Evolutionary conservation across 768 basidiomycete genomes (phyloP).

Genomic region (Baorangia bicolor): DNA sequence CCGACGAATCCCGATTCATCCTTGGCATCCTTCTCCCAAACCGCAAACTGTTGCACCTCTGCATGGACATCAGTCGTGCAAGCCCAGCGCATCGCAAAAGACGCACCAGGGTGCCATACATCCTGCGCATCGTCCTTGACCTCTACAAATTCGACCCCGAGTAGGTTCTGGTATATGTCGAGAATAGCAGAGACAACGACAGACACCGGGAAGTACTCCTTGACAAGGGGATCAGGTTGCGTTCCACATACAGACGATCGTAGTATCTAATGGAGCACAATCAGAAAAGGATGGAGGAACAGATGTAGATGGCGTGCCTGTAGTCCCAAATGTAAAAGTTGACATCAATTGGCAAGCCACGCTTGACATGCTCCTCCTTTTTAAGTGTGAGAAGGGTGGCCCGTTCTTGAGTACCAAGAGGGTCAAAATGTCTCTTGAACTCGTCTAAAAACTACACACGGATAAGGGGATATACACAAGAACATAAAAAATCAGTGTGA

Average conservation of each 20-base stretch:
- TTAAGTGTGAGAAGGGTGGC: slow-evolving; percentile 70
- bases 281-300: background rate
- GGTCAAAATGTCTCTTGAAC: slow-evolving; percentile 68
- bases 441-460: slow-evolving; percentile 68
- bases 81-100: background rate
- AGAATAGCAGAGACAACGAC: slow-evolving; percentile 82
- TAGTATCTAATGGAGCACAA: slow-evolving; percentile 25
- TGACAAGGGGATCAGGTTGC: slow-evolving; percentile 68
- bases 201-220: slow-evolving; percentile 87
- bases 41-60: slow-evolving; percentile 83
- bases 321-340: slow-evolving; percentile 87
- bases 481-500: background rate
- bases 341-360: slow-evolving; percentile 61
- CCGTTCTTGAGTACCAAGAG: slow-evolving; percentile 68
- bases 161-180: slow-evolving; percentile 77
- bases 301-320: slow-evolving; percentile 39
- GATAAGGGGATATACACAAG: background rate
- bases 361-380: slow-evolving; percentile 64
- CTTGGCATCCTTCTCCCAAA: slow-evolving; percentile 79
- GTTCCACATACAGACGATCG: slow-evolving; percentile 52
- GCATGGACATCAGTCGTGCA: background rate
- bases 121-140: slow-evolving; percentile 54
- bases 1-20: slow-evolving; percentile 75
- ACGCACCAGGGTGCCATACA: slow-evolving; percentile 79
- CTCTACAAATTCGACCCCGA: slow-evolving; percentile 67